These are phyloP conservation scores for Rhizopogon roseolus DNA, from an alignment of 768 basidiomycete species.

Conservation along the genomic window DNA sequence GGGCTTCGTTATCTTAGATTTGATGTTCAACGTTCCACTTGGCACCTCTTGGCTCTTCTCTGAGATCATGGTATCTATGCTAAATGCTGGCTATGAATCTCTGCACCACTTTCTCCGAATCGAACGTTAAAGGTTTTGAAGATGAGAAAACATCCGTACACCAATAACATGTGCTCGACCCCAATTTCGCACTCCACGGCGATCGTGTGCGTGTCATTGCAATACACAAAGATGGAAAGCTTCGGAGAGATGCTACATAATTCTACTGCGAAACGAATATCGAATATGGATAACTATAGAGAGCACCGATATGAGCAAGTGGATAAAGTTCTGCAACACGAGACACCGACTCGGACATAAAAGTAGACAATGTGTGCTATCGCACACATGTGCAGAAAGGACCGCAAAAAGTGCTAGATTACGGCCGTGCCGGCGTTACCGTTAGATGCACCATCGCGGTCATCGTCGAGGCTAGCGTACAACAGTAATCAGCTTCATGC, in stretches of 20 bases:
- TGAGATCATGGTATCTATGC: no score
- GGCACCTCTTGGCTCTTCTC: no score
- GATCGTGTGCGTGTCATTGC: neutral
- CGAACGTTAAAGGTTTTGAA: no score
- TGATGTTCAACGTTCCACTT: no score
- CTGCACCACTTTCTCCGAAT: no score
- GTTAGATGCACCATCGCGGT: slow-evolving; percentile 57
- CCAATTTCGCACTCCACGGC: no score
- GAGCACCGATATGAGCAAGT: neutral
- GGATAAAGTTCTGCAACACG: neutral
- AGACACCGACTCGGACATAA: neutral
- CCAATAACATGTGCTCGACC: neutral
- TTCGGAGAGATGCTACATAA: slow-evolving; percentile 1
- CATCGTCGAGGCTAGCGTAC: slow-evolving; percentile 56
- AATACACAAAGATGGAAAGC: slow-evolving; percentile 14
- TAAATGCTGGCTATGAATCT: no score
- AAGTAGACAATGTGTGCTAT: neutral
- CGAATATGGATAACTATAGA: slow-evolving; percentile 6
- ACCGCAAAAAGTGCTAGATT: slow-evolving; percentile 5
- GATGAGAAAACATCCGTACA: neutral
- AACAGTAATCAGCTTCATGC: slow-evolving; percentile 9
- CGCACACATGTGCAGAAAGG: neutral
- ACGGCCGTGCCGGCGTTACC: slow-evolving; percentile 45
- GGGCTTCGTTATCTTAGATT: no score
- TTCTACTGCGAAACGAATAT: slow-evolving; percentile 1